phyloP scores from a whole-genome alignment of 2,329 filamentous ascomycete genomes.

The Zasmidium angulare region DNA sequence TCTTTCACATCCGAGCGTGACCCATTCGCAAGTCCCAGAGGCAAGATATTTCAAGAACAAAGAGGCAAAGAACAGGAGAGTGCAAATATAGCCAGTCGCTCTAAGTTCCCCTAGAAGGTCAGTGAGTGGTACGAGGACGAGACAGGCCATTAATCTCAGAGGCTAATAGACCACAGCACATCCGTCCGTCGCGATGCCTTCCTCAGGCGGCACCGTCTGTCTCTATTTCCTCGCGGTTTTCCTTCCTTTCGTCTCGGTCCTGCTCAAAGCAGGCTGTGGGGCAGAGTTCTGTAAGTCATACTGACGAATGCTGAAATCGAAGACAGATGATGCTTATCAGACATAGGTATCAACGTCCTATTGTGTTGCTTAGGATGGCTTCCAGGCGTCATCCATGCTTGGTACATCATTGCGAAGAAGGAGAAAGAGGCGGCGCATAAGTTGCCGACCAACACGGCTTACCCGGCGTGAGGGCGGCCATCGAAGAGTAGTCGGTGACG shows the following conservation, averaged over 20 bases:
- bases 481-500: no score
- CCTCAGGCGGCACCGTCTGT: constrained; percentile 14
- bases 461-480: not conserved
- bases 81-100: no score
- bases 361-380: constrained; percentile 70
- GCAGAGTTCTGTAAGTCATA: constrained; percentile 56
- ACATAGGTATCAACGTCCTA: constrained; percentile 62
- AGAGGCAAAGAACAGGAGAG: no score
- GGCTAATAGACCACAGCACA: not conserved
- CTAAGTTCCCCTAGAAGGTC: no score
- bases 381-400: constrained; percentile 72
- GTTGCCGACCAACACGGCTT: not conserved
- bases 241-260: constrained; percentile 76
- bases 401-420: constrained; percentile 55
- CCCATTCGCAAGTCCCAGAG: no score
- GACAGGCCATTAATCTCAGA: not conserved
- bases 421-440: not conserved
- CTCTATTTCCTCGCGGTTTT: constrained; percentile 49
- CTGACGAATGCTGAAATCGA: no score
- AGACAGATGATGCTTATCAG: not conserved
- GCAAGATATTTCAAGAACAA: no score
- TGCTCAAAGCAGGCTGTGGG: constrained; percentile 83
- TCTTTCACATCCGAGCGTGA: no score
- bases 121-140: not conserved
- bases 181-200: constrained; percentile 8